phyloP scores from a whole-genome alignment of 2,329 filamentous ascomycete species.

The Waltergamsia citrina region DNA sequence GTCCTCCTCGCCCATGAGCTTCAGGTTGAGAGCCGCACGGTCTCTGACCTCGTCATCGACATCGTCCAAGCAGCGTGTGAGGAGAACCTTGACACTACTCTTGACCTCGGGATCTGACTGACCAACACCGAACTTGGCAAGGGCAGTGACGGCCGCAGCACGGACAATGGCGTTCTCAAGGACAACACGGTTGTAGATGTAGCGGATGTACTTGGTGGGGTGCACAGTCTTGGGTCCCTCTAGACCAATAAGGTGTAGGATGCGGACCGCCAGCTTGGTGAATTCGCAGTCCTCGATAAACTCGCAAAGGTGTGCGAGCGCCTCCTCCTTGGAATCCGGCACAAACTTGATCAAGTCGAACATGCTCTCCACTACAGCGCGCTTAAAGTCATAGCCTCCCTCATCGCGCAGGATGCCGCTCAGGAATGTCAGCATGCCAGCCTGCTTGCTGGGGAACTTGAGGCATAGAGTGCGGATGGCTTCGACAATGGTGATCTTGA shows the following conservation, averaged over 20 bases:
- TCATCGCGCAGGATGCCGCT: conserved; percentile 95
- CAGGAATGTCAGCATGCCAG: conserved; percentile 93
- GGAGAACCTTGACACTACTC: conserved; percentile 84
- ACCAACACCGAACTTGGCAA: conserved; percentile 94
- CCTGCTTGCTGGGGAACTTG: conserved; percentile 97
- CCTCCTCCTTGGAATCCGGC: conserved; percentile 72
- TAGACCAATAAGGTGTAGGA: conserved; percentile 85
- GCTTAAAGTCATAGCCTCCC: conserved; percentile 97
- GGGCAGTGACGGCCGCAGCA: conserved; percentile 86
- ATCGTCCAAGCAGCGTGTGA: conserved; percentile 90
- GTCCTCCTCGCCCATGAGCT: conserved; percentile 87
- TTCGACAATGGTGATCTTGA: conserved; percentile 99
- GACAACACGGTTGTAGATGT: conserved; percentile 98
- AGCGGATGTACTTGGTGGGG: conserved; percentile 97
- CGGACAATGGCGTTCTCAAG: conserved; percentile 94
- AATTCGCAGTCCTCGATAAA: conserved; percentile 99
- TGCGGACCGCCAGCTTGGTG: conserved; percentile 91
- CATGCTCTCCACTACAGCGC: conserved; percentile 96
- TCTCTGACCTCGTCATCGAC: conserved; percentile 97
- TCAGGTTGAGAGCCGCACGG: conserved; percentile 83
- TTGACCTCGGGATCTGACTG: conserved; percentile 97
- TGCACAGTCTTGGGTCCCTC: conserved; percentile 93
- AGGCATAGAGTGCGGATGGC: conserved; percentile 92
- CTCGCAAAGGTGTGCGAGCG: conserved; percentile 90
- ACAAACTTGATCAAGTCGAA: conserved; percentile 99